Conservation (phyloP, 306 rosid genomes). For the Trichosanthes cucumerina region DNA sequence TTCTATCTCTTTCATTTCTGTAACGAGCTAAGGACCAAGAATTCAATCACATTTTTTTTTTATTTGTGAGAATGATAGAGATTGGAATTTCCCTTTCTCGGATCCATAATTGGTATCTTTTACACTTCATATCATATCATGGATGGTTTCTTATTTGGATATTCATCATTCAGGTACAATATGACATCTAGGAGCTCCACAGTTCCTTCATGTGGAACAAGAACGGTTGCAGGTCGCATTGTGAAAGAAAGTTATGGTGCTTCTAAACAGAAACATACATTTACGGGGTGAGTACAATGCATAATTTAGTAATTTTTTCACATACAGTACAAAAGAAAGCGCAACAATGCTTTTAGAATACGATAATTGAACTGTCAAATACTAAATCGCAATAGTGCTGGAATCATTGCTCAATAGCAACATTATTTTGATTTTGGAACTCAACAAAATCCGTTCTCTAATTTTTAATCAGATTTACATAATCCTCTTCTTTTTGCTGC, state of each 20-base stretch:
- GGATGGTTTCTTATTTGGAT: background rate
- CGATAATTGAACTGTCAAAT: background rate
- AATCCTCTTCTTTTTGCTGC: background rate
- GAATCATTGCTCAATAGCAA: background rate
- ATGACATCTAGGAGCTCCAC: conserved; percentile 57
- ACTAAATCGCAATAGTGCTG: too few relatives aligned
- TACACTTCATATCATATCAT: background rate
- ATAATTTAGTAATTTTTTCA: too few relatives aligned
- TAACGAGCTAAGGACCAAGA: background rate
- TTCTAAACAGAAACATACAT: conserved; percentile 85
- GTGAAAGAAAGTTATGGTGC: conserved; percentile 89
- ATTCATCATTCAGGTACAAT: conserved; percentile 49
- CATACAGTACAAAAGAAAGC: background rate
- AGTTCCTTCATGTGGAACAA: conserved; percentile 72
- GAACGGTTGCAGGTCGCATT: conserved; percentile 72
- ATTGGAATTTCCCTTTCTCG: background rate
- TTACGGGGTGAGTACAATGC: conserved; percentile 43
- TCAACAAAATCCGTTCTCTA: background rate
- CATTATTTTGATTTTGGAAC: background rate
- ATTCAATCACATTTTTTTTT: background rate
- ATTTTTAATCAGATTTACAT: too few relatives aligned
- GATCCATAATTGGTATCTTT: background rate
- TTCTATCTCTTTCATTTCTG: background rate
- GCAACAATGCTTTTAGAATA: background rate
- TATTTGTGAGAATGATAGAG: background rate